phyloP scores from a whole-genome alignment of 2,329 filamentous ascomycete genomes.

The Berkeleyomyces basicola region DNA sequence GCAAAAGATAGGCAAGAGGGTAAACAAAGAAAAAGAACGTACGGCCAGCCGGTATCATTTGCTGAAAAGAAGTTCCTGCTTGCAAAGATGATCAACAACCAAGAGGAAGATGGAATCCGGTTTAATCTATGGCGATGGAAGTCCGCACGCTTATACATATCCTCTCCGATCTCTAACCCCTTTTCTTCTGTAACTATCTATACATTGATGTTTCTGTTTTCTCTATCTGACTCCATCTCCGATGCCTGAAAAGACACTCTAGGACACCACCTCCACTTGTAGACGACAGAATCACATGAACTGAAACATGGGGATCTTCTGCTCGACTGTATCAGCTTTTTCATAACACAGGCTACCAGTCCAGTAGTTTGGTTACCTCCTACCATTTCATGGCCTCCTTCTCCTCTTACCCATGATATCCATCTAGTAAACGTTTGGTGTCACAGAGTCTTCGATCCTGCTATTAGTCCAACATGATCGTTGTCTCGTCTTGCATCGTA shows the following conservation, averaged over 20 bases:
- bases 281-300: background rate
- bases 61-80: background rate
- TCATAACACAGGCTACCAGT: background rate
- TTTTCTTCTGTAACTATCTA: background rate
- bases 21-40: background rate
- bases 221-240: background rate
- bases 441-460: background rate
- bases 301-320: background rate
- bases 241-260: background rate
- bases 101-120: background rate
- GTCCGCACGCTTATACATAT: background rate
- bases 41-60: background rate
- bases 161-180: background rate
- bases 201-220: background rate
- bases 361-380: background rate
- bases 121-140: background rate
- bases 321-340: background rate
- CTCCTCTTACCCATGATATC: background rate
- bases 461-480: background rate
- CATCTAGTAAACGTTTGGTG: background rate
- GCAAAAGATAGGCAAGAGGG: background rate
- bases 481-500: constrained; percentile 1
- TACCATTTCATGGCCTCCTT: background rate
- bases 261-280: background rate
- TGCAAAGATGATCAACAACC: constrained; percentile 2